Percentiles rank a stretch among this genome's conserved stretches.
phyloP scores from a whole-genome alignment of 2,329 filamentous ascomycete species.

The Aspergillus fischeri region DNA sequence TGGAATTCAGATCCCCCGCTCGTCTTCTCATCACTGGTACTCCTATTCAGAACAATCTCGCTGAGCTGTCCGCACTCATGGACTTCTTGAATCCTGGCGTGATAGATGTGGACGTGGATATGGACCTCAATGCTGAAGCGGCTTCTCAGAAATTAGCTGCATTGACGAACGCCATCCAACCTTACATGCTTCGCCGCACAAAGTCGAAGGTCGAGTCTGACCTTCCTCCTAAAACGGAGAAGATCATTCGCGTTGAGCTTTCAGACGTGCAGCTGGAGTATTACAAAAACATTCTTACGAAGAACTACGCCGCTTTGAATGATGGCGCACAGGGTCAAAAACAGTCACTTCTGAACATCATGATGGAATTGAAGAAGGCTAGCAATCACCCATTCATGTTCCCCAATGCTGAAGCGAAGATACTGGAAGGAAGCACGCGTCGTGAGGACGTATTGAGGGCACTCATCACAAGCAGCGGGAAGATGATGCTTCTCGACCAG shows the following conservation, averaged over 20 bases:
- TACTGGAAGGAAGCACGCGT: constrained; percentile 72
- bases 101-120: constrained; percentile 83
- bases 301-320: constrained; percentile 92
- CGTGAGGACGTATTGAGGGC: constrained; percentile 89
- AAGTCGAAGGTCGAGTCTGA: constrained; percentile 98
- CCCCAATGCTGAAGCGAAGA: constrained; percentile 83
- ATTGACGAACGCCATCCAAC: constrained; percentile 80
- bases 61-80: constrained; percentile 85
- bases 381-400: constrained; percentile 99
- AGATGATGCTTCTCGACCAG: constrained; percentile 98
- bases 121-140: constrained; percentile 75
- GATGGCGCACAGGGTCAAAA: constrained; percentile 88
- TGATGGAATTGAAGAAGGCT: constrained; percentile 99
- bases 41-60: constrained; percentile 93
- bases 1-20: constrained; percentile 82
- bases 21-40: constrained; percentile 94
- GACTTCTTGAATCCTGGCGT: constrained; percentile 97
- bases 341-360: constrained; percentile 92
- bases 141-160: constrained; percentile 84
- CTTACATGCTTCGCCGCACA: constrained; percentile 90
- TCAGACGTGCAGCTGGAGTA: constrained; percentile 96
- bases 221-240: constrained; percentile 93
- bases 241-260: constrained; percentile 96
- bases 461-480: constrained; percentile 93
- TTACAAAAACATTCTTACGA: constrained; percentile 97